These are phyloP conservation scores for Colletotrichum gloeosporioides DNA, from an alignment of 2,329 filamentous ascomycete species.

Conservation along the genomic window DNA sequence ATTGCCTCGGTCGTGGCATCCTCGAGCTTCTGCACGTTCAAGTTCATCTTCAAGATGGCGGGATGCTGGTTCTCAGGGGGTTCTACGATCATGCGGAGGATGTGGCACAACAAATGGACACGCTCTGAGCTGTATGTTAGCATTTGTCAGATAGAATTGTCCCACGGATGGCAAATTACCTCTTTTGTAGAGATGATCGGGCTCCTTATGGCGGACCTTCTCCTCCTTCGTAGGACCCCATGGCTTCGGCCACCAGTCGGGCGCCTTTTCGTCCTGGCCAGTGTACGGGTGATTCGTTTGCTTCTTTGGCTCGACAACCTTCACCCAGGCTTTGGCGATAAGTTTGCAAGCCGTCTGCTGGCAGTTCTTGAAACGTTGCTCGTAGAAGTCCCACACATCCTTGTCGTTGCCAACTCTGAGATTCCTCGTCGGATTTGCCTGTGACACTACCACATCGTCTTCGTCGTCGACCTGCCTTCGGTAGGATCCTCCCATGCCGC, in stretches of 20 bases:
- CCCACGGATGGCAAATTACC: slow-evolving; percentile 48
- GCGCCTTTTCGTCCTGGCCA: slow-evolving; percentile 64
- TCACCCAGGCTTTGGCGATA: slow-evolving; percentile 78
- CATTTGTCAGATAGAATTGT: background rate
- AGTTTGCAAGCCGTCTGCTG: slow-evolving; percentile 76
- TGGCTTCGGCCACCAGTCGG: slow-evolving; percentile 71
- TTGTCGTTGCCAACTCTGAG: slow-evolving; percentile 60
- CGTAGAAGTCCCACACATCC: slow-evolving; percentile 65
- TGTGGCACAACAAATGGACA: slow-evolving; percentile 63
- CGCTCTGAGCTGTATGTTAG: slow-evolving; percentile 52
- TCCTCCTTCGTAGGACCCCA: slow-evolving; percentile 56
- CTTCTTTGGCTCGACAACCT: slow-evolving; percentile 78
- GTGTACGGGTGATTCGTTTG: slow-evolving; percentile 78
- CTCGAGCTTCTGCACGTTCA: slow-evolving; percentile 62
- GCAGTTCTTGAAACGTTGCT: slow-evolving; percentile 66
- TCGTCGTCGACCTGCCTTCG: slow-evolving; percentile 46
- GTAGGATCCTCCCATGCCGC: slow-evolving; percentile 13
- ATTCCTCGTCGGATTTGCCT: slow-evolving; percentile 42
- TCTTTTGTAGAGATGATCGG: slow-evolving; percentile 73
- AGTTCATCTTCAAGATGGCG: slow-evolving; percentile 56
- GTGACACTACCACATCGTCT: slow-evolving; percentile 47
- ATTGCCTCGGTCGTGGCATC: slow-evolving; percentile 64
- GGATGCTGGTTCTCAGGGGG: slow-evolving; percentile 54
- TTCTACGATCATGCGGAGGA: slow-evolving; percentile 61
- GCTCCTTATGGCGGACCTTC: slow-evolving; percentile 72